Base-by-base conservation (phyloP, 2,329 filamentous ascomycete genomes). In the Reticulascus tulasneorum region DNA sequence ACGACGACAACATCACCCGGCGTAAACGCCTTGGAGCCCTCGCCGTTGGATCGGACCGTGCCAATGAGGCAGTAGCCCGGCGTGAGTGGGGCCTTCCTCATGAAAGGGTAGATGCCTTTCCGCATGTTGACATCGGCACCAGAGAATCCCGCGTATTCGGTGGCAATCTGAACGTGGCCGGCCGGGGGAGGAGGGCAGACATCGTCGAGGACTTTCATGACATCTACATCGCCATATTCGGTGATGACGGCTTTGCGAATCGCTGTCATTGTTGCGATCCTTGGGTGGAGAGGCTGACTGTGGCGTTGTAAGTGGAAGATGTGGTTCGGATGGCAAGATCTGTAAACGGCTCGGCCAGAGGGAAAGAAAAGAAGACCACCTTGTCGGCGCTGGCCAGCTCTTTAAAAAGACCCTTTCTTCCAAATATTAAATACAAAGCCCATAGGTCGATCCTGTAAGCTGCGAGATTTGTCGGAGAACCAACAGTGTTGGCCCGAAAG, bases 121-220 rank as follows among this genome's bases (percentile, higher is more conserved):
- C 68, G 63, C 68, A 72, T 73, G 40, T 63, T 62, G 48, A 71
- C 59, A 45, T 73, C 69, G 39, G 58, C 53, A 24, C 69, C 69
- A 4, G 59, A 58, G 51, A 73, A 71, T 29, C 65, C 64, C 5
- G 66, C 49, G 50, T 70, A 70, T 29, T 67, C 46, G 38, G 70
- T 62, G 36, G 63, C 60, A 40, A 70, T 56, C 33, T 68, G 70
- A 18, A 72, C 67, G 38, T 74, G 55, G 16, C 60, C 49, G 7
- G 60, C 54, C 11, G 56, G 47, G 17, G 70, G 70, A 7, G 63
- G 52, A 4, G 60, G 38, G 24, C 64, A 58, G 6, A 56, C 47
- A 2, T 51, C 49, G 4, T 47, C 52, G 18, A 67, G 47, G 23
- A 60, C 48, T 44, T 54, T 52, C 20, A 59, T 50, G 7, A 55